These are phyloP conservation scores for Kluyveromyces dobzhanskii DNA, from an alignment of 805 yeast species.

Conservation along the genomic window DNA sequence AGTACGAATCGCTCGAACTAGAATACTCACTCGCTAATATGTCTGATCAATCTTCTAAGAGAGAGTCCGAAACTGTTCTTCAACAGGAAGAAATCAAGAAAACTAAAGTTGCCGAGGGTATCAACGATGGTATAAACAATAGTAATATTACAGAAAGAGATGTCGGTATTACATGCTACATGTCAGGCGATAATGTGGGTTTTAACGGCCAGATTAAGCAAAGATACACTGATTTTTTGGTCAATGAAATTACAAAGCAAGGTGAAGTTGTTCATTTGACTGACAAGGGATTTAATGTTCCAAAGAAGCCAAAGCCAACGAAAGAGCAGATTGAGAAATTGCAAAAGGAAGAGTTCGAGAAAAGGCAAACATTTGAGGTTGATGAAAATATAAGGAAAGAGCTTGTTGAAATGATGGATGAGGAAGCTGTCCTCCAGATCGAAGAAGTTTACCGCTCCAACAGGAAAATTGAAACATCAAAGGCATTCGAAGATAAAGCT, in stretches of 20 bases:
- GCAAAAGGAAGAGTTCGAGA: conserved; percentile 23
- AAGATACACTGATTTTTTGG: conserved; percentile 87
- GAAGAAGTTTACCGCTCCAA: conserved; percentile 48
- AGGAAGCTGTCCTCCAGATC: conserved; percentile 48
- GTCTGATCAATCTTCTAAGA: conserved; percentile 11
- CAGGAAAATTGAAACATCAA: conserved; percentile 47
- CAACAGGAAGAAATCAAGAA: conserved; percentile 14
- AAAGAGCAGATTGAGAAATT: conserved; percentile 32
- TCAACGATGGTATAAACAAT: not conserved
- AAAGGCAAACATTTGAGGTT: conserved; percentile 33
- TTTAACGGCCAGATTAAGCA: conserved; percentile 78
- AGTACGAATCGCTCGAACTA: no score
- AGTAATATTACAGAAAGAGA: conserved; percentile 58
- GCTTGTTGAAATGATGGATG: conserved; percentile 50
- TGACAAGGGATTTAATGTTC: conserved; percentile 63
- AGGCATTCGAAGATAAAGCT: conserved; percentile 55
- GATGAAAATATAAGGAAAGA: conserved; percentile 38
- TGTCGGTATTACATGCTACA: conserved; percentile 78
- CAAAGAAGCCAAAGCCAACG: conserved; percentile 39
- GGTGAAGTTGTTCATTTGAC: conserved; percentile 67
- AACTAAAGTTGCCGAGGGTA: conserved; percentile 9
- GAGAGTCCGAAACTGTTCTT: conserved; percentile 8
- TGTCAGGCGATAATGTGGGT: conserved; percentile 49
- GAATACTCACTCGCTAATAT: not conserved
- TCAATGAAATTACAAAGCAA: conserved; percentile 68